Percentiles rank a stretch among this genome's conserved stretches.
phyloP scores from a whole-genome alignment of 371 early-diverging fungal species.

The Apophysomyces ossiformis region DNA sequence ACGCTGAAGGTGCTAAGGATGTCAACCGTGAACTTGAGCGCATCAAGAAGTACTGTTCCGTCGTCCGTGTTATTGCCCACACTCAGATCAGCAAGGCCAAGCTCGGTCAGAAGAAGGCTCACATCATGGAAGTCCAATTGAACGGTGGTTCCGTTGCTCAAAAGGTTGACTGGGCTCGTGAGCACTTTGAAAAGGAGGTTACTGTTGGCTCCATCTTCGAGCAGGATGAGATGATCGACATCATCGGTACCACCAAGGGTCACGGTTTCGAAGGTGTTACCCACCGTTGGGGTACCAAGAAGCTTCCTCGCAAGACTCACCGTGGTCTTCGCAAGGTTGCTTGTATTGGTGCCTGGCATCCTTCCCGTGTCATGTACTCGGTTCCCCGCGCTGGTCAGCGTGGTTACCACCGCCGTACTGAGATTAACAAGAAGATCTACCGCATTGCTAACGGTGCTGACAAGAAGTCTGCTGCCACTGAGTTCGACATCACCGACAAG shows the following conservation, averaged over 20 bases:
- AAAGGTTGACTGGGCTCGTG: slow-evolving; percentile 98
- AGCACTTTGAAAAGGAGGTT: slow-evolving; percentile 98
- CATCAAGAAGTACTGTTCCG: slow-evolving; percentile 98
- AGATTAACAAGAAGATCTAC: slow-evolving; percentile 99
- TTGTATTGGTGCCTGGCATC: slow-evolving; percentile 99
- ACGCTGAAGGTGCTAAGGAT: slow-evolving; percentile 89
- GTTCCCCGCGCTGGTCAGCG: slow-evolving; percentile 99
- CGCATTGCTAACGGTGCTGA: slow-evolving; percentile 95
- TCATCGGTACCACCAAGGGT: slow-evolving; percentile 99
- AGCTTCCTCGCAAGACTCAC: slow-evolving; percentile 99
- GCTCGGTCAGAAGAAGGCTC: slow-evolving; percentile 98
- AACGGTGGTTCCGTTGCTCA: slow-evolving; percentile 99
- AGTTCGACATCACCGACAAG: slow-evolving; percentile 98
- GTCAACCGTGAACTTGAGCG: slow-evolving; percentile 94
- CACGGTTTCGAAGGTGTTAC: slow-evolving; percentile 99
- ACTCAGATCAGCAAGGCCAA: slow-evolving; percentile 97
- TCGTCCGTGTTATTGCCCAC: slow-evolving; percentile 99
- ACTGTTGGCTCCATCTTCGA: slow-evolving; percentile 90
- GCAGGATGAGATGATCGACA: slow-evolving; percentile 99
- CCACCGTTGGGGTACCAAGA: slow-evolving; percentile 99
- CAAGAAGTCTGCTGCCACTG: slow-evolving; percentile 89
- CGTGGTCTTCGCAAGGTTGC: slow-evolving; percentile 99
- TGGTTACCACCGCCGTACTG: slow-evolving; percentile 99
- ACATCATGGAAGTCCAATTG: slow-evolving; percentile 99
- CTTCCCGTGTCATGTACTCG: slow-evolving; percentile 99